Conservation (phyloP, 257 asterid species). For the Mitragyna speciosa region DNA sequence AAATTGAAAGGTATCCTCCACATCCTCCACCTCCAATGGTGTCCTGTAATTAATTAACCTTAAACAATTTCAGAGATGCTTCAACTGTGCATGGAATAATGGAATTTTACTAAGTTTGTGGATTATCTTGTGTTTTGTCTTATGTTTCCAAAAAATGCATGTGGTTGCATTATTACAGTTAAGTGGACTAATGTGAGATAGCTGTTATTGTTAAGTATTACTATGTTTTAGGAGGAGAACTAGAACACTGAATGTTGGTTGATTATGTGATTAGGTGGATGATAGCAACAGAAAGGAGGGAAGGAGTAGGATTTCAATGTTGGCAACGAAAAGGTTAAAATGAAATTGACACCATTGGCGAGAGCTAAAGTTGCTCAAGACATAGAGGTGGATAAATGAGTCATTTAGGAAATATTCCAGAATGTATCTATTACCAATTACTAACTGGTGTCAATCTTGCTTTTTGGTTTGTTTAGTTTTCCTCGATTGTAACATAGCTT, state of each 20-base stretch:
- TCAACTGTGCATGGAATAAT: too few relatives aligned
- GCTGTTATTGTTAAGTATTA: not conserved
- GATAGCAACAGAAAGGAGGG: slow-evolving; percentile 75
- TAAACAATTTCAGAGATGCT: too few relatives aligned
- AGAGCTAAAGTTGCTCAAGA: slow-evolving; percentile 99
- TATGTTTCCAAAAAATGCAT: too few relatives aligned
- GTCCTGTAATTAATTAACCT: too few relatives aligned
- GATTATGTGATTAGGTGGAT: slow-evolving; percentile 62
- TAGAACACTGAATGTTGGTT: slow-evolving; percentile 16
- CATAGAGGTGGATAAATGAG: slow-evolving; percentile 87
- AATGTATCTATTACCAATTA: not conserved
- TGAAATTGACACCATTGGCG: slow-evolving; percentile 76
- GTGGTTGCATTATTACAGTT: too few relatives aligned
- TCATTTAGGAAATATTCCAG: not conserved
- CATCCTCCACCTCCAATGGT: too few relatives aligned
- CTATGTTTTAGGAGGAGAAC: not conserved
- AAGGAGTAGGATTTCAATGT: slow-evolving; percentile 78
- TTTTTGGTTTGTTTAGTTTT: not conserved
- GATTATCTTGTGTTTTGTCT: too few relatives aligned
- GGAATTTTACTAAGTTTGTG: too few relatives aligned
- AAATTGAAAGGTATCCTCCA: too few relatives aligned
- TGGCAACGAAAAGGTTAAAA: slow-evolving; percentile 92
- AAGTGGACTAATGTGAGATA: not conserved
- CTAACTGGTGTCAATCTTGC: not conserved
- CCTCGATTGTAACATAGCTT: not conserved